Percentiles rank a stretch among this genome's conserved stretches.
Conservation (phyloP, 106 monocot species). For the Dendrobium officinale region DNA sequence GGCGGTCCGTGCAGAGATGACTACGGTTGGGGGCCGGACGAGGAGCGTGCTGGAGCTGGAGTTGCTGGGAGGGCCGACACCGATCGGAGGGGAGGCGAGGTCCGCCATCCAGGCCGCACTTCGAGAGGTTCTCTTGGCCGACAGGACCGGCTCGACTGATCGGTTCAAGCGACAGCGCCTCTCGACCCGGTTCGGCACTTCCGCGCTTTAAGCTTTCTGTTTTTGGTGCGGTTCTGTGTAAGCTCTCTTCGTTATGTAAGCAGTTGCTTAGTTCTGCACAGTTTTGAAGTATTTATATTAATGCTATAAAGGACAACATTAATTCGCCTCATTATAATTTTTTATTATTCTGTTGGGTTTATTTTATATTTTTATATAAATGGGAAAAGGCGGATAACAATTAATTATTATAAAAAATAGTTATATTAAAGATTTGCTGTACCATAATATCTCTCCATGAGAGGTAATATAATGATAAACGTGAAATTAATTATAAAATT, state of each 20-base stretch:
- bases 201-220: background rate
- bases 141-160: constrained; percentile 25
- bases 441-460: background rate
- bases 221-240: background rate
- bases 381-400: background rate
- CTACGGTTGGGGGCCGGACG: constrained; percentile 67
- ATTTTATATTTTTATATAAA: too few species aligned
- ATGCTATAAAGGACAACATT: background rate
- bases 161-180: constrained; percentile 28
- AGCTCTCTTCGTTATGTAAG: background rate
- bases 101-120: constrained; percentile 42
- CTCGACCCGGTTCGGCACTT: constrained; percentile 11
- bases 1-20: constrained; percentile 69
- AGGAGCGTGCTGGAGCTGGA: constrained; percentile 56
- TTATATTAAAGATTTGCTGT: background rate
- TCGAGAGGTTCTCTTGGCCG: constrained; percentile 28
- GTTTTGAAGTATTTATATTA: too few species aligned
- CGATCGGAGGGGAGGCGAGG: constrained; percentile 14
- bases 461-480: background rate
- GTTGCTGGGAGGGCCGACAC: constrained; percentile 8
- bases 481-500: background rate
- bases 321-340: too few species aligned
- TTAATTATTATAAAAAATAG: background rate
- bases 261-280: background rate
- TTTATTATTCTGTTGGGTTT: background rate